Percentiles rank a stretch among this genome's conserved stretches.
Conservation (phyloP, 1,284 basidiomycete species). For the Earliella scabrosa region DNA sequence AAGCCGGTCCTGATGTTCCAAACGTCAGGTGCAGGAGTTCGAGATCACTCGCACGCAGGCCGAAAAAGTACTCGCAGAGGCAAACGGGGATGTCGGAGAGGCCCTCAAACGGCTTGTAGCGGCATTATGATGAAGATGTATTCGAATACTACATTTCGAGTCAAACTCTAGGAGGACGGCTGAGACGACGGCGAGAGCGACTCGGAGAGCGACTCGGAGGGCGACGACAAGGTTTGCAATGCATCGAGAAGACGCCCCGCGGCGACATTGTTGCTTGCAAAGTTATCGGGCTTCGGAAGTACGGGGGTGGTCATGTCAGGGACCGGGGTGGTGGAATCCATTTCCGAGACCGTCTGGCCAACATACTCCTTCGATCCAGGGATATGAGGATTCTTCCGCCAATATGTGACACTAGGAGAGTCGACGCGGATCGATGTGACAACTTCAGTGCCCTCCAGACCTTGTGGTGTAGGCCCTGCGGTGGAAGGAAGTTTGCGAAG, state of each 20-base stretch:
- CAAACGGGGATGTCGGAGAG: conserved; percentile 39
- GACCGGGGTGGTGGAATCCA: not conserved
- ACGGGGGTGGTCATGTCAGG: not conserved
- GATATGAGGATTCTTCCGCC: conserved; percentile 25
- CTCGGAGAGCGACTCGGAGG: no score
- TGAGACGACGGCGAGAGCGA: no score
- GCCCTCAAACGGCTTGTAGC: conserved; percentile 35
- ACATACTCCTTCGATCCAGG: conserved; percentile 43
- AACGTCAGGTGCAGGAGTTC: conserved; percentile 60
- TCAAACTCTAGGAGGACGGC: no score
- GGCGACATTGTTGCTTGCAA: not conserved
- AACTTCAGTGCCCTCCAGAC: conserved; percentile 23
- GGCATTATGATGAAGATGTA: conserved; percentile 4
- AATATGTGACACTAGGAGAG: conserved; percentile 11
- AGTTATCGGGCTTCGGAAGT: not conserved
- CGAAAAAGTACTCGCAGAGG: conserved; percentile 56
- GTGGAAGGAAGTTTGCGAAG: conserved; percentile 35
- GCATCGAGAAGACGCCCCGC: no score
- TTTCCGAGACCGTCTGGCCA: conserved; percentile 10
- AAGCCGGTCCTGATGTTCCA: not conserved
- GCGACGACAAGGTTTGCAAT: no score
- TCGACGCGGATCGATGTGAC: conserved; percentile 18
- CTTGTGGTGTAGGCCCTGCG: conserved; percentile 32
- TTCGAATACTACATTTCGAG: not conserved
- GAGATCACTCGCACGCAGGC: conserved; percentile 63